These are phyloP conservation scores for Boeremia exigua DNA, from an alignment of 2,329 filamentous ascomycete species.

Conservation along the genomic window DNA sequence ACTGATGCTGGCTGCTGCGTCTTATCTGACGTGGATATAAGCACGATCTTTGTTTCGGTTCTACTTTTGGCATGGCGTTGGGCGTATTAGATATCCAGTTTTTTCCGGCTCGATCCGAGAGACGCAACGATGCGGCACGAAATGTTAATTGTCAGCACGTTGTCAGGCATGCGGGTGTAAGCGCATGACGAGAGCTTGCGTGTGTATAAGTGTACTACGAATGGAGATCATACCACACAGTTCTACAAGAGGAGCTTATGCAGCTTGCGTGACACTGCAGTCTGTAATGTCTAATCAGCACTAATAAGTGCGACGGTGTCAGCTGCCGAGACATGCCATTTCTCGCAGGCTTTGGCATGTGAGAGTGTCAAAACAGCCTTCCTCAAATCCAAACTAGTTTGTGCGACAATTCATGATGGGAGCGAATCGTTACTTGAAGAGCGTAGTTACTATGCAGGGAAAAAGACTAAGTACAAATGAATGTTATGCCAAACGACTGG, in stretches of 20 bases:
- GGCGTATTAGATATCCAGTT: constrained; percentile 34
- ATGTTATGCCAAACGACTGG: constrained; percentile 2
- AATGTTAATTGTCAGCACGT: not conserved
- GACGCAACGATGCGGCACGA: constrained; percentile 1
- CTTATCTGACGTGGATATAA: constrained; percentile 37
- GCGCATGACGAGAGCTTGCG: constrained; percentile 10
- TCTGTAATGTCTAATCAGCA: not conserved
- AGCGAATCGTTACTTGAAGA: too few relatives aligned
- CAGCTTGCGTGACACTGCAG: not conserved
- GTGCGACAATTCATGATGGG: too few relatives aligned
- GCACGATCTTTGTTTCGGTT: constrained; percentile 1
- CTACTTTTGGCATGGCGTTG: constrained; percentile 17
- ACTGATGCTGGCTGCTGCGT: constrained; percentile 33
- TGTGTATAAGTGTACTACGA: constrained; percentile 9
- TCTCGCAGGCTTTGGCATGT: not conserved
- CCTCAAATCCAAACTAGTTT: too few relatives aligned
- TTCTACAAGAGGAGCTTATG: not conserved
- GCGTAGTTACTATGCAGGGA: not conserved
- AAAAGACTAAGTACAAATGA: constrained; percentile 7
- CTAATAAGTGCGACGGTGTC: not conserved
- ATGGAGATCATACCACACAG: constrained; percentile 2
- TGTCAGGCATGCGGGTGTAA: not conserved
- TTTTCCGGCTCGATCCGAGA: constrained; percentile 15
- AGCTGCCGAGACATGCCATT: not conserved
- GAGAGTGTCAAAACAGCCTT: not conserved